A percentile compares a stretch with the other conserved stretches of the same genome.
Evolutionary conservation across 1,284 basidiomycete species (phyloP).

Genomic region (Bondarzewia mesenterica): DNA sequence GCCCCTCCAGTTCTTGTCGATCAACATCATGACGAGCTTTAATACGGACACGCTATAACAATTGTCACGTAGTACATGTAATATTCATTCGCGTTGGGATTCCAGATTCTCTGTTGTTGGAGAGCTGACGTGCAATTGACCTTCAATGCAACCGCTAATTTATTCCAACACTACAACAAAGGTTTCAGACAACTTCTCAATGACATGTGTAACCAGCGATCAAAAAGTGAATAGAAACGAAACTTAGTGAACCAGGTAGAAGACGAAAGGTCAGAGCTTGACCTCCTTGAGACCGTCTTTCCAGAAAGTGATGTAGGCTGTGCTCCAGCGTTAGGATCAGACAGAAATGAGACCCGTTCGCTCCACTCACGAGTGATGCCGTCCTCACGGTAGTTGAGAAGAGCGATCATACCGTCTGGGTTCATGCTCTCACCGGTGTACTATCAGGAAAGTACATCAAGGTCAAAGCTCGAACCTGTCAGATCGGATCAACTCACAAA

Average conservation of each 20-base stretch:
- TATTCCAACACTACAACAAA: neutral
- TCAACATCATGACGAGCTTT: conserved; percentile 25
- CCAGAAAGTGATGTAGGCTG: conserved; percentile 93
- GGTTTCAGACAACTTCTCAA: neutral
- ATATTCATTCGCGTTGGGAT: neutral
- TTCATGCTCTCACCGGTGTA: conserved; percentile 87
- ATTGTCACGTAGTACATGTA: conserved; percentile 2
- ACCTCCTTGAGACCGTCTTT: conserved; percentile 80
- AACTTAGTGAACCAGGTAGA: too few species aligned
- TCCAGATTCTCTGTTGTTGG: too few species aligned
- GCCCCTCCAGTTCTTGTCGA: conserved; percentile 15
- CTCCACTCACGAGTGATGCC: conserved; percentile 62
- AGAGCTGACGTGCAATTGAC: too few species aligned
- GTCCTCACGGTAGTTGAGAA: conserved; percentile 81
- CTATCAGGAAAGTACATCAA: conserved; percentile 27
- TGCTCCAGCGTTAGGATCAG: conserved; percentile 5
- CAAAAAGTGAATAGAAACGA: neutral
- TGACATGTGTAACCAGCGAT: neutral
- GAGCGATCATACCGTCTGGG: conserved; percentile 82
- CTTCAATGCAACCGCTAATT: neutral
- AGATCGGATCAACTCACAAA: conserved; percentile 45
- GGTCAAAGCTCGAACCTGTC: neutral
- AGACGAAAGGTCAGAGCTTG: conserved; percentile 42
- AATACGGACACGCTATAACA: neutral
- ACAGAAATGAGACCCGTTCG: neutral